Percentiles rank a stretch among this genome's conserved stretches.
Evolutionary conservation across 2,329 filamentous ascomycete species (phyloP).

Genomic region (Aspergillus novofumigatus): DNA sequence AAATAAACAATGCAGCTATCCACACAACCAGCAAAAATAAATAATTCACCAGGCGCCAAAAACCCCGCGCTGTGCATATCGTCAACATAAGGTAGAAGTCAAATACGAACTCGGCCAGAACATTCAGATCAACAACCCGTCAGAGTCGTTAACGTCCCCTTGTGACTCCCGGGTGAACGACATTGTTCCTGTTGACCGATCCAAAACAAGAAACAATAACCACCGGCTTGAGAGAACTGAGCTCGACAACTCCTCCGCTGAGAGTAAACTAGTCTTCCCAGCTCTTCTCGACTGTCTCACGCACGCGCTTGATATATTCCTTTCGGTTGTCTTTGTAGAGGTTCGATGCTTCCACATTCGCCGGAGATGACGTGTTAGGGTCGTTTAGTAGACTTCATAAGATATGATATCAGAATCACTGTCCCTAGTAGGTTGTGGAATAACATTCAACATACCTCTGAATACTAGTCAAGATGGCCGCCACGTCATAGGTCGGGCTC

Average conservation of each 20-base stretch:
- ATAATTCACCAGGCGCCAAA: slow-evolving; percentile 35
- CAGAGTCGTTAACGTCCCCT: not conserved
- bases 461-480: slow-evolving; percentile 93
- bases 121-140: slow-evolving; percentile 9
- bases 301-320: slow-evolving; percentile 91
- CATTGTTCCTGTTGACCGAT: not conserved
- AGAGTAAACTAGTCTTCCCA: slow-evolving; percentile 72
- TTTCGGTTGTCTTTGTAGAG: slow-evolving; percentile 97
- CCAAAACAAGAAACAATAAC: not conserved
- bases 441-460: slow-evolving; percentile 64
- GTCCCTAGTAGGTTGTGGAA: not conserved
- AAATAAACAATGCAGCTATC: slow-evolving; percentile 19
- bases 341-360: slow-evolving; percentile 96
- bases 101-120: slow-evolving; percentile 8
- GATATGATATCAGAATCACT: not conserved
- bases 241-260: not conserved
- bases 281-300: slow-evolving; percentile 98
- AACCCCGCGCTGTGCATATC: slow-evolving; percentile 43
- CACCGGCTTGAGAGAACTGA: not conserved
- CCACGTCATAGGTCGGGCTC: slow-evolving; percentile 98
- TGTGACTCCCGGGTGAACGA: not conserved
- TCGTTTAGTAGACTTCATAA: slow-evolving; percentile 79
- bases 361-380: slow-evolving; percentile 95
- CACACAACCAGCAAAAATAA: slow-evolving; percentile 13
- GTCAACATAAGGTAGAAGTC: slow-evolving; percentile 18